A percentile compares a stretch with the other conserved stretches of the same genome.
Evolutionary conservation across 306 rosid genomes (phyloP).

Genomic region (Cucurbita pepo): DNA sequence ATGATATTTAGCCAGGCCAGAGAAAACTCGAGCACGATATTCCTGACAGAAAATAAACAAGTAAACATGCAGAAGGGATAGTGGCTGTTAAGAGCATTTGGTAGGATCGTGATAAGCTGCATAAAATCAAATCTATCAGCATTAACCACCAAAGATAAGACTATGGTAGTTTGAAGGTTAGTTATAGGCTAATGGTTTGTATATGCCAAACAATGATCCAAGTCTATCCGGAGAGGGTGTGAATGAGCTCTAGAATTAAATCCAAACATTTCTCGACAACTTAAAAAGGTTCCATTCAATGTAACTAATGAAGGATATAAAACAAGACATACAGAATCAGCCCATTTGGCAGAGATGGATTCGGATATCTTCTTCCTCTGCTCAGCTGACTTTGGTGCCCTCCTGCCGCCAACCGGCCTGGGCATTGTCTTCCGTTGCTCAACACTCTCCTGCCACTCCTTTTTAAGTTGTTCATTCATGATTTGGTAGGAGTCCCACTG

Average conservation of each 20-base stretch:
- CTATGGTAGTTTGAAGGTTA: neutral
- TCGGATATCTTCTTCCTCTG: conserved; percentile 82
- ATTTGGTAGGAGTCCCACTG: conserved; percentile 69
- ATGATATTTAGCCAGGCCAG: conserved; percentile 56
- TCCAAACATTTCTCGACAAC: neutral
- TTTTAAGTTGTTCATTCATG: conserved; percentile 35
- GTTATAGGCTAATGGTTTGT: neutral
- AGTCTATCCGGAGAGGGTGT: neutral
- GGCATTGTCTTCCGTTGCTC: conserved; percentile 35
- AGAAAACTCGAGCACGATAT: conserved; percentile 61
- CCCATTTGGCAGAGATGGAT: conserved; percentile 90
- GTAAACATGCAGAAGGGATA: neutral
- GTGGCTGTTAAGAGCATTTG: neutral
- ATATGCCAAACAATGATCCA: neutral
- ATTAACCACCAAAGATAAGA: neutral
- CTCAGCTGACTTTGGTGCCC: conserved; percentile 77
- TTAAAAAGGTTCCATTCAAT: neutral
- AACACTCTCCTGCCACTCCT: conserved; percentile 49
- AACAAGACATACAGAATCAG: conserved; percentile 55
- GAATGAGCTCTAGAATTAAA: neutral
- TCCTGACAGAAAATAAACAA: conserved; percentile 23
- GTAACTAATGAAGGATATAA: no score
- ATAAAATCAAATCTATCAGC: neutral
- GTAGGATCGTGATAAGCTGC: neutral
- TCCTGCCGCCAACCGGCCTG: conserved; percentile 36